A percentile compares a stretch with the other conserved stretches of the same genome.
phyloP scores from a whole-genome alignment of 2,329 filamentous ascomycete species.

The Fusarium nodosum region DNA sequence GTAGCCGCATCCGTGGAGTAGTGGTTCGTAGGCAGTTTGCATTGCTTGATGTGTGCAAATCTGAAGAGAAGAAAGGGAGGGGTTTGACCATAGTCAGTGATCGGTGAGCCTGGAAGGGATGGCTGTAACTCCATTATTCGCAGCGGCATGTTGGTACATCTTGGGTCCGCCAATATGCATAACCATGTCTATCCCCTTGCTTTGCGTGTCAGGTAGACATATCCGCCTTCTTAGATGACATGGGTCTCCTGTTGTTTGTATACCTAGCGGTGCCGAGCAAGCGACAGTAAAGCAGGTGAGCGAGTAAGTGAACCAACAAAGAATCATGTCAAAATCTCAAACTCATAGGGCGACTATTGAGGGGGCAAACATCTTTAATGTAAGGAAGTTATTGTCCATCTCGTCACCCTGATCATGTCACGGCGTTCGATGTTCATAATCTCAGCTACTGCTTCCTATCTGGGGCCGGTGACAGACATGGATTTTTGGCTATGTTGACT shows the following conservation, averaged over 20 bases:
- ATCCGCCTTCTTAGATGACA: conserved; percentile 4
- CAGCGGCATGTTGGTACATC: conserved; percentile 17
- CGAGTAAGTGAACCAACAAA: no score
- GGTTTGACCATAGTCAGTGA: conserved; percentile 37
- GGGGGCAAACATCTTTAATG: not conserved
- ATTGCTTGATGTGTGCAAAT: conserved; percentile 40
- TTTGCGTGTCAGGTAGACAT: not conserved
- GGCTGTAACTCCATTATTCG: conserved; percentile 13
- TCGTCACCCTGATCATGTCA: not conserved
- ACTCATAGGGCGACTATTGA: not conserved
- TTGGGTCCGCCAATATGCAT: not conserved
- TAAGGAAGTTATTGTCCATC: not conserved
- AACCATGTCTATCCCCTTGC: not conserved
- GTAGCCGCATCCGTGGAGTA: conserved; percentile 15
- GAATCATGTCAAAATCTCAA: not conserved
- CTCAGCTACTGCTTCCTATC: not conserved
- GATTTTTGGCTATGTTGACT: not conserved
- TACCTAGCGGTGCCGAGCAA: not conserved
- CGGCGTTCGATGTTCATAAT: not conserved
- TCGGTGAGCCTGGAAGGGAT: conserved; percentile 45
- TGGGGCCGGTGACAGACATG: not conserved
- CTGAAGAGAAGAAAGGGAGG: conserved; percentile 43
- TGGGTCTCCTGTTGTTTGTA: conserved; percentile 3
- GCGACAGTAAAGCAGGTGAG: not conserved
- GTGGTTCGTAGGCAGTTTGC: not conserved